These are phyloP conservation scores for Phialophora macrospora DNA, from an alignment of 2,329 filamentous ascomycete genomes.

Conservation along the genomic window DNA sequence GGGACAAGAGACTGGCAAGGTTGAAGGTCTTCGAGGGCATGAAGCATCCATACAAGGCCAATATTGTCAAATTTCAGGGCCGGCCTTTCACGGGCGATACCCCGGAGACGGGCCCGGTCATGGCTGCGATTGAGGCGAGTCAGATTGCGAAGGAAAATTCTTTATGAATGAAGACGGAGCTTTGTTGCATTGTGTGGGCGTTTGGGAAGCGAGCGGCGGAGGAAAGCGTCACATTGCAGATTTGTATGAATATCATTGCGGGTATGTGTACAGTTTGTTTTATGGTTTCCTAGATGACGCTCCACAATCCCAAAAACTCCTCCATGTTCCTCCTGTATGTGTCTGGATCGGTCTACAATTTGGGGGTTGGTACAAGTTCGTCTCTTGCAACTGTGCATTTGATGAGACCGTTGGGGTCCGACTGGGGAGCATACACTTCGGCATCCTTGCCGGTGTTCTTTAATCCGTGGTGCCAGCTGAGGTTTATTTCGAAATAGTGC, in stretches of 20 bases:
- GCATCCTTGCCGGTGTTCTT: conserved; percentile 96
- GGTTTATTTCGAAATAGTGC: conserved; percentile 97
- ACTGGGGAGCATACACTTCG: conserved; percentile 92
- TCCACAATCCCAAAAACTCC: not conserved
- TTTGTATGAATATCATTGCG: conserved; percentile 29
- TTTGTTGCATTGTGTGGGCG: conserved; percentile 18
- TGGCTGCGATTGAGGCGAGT: conserved; percentile 33
- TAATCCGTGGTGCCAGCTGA: conserved; percentile 94
- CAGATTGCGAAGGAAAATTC: conserved; percentile 19
- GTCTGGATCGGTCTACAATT: conserved; percentile 11
- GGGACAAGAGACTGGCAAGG: conserved; percentile 83
- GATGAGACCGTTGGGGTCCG: conserved; percentile 91
- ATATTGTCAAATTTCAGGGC: conserved; percentile 75
- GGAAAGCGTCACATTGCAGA: not conserved
- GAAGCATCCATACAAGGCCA: conserved; percentile 87
- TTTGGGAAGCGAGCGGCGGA: conserved; percentile 1
- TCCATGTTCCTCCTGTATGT: conserved; percentile 33
- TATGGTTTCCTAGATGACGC: conserved; percentile 5
- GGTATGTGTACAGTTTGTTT: conserved; percentile 18
- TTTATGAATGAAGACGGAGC: conserved; percentile 1
- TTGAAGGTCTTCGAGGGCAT: conserved; percentile 96
- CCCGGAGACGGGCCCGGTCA: conserved; percentile 26
- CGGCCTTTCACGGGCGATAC: conserved; percentile 43
- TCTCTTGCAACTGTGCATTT: conserved; percentile 75
- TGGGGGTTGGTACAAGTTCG: conserved; percentile 4